Evolutionary conservation across 2,329 filamentous ascomycete genomes (phyloP).

Genomic region (Epichloe typhina): DNA sequence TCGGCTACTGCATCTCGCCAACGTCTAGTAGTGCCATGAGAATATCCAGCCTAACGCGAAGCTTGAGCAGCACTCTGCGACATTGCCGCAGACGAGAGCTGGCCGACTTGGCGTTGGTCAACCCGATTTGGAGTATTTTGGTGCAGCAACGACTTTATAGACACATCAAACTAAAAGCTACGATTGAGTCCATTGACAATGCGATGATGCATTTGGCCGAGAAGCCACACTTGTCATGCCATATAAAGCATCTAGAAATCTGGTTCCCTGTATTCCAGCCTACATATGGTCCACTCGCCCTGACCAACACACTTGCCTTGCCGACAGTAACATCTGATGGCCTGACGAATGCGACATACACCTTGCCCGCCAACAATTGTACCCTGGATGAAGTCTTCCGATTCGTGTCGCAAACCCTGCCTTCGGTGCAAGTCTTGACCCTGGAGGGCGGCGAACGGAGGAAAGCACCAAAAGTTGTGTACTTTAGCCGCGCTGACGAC

Average conservation of each 20-base stretch:
- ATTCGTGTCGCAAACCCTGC: conserved; percentile 46
- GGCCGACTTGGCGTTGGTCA: conserved; percentile 51
- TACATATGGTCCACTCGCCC: conserved; percentile 29
- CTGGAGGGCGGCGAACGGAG: conserved; percentile 66
- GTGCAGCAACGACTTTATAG: conserved; percentile 63
- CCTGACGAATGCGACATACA: conserved; percentile 44
- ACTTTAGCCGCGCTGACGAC: conserved; percentile 14
- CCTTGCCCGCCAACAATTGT: conserved; percentile 51
- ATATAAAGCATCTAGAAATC: conserved; percentile 61
- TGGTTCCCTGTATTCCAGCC: conserved; percentile 67
- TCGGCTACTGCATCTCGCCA: conserved; percentile 53
- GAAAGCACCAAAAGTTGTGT: conserved; percentile 53
- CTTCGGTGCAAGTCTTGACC: conserved; percentile 51
- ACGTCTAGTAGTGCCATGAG: conserved; percentile 42
- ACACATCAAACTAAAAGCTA: conserved; percentile 64
- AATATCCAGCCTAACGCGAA: conserved; percentile 39
- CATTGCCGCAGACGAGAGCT: conserved; percentile 55
- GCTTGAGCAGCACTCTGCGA: conserved; percentile 51
- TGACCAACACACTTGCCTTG: conserved; percentile 30
- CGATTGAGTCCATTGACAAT: conserved; percentile 45
- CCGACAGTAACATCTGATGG: conserved; percentile 42
- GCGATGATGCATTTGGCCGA: conserved; percentile 46
- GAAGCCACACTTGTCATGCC: conserved; percentile 44
- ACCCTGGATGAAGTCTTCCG: conserved; percentile 56
- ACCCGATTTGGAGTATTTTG: conserved; percentile 48